A percentile compares a stretch with the other conserved stretches of the same genome.
Conservation (phyloP, 257 asterid genomes). For the Nicotiana benthamiana region DNA sequence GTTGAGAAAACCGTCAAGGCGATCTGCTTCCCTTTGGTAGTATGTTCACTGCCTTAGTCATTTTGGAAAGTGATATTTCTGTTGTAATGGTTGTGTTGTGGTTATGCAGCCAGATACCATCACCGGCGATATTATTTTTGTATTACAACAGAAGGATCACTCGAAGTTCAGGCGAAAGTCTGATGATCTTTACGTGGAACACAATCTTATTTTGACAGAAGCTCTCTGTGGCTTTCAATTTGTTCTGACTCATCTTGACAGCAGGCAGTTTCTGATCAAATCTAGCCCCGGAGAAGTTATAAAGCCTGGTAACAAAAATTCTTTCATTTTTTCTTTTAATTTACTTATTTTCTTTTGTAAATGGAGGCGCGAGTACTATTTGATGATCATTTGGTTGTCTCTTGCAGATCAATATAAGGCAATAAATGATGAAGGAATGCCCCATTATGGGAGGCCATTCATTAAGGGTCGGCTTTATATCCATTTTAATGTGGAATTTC, state of each 20-base stretch:
- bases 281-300: slow-evolving; percentile 27
- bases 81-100: background rate
- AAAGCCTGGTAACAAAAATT: slow-evolving; percentile 22
- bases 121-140: slow-evolving; percentile 16
- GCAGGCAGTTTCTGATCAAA: slow-evolving; percentile 25
- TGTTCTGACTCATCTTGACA: slow-evolving; percentile 30
- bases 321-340: too few relatives aligned
- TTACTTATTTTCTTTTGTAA: background rate
- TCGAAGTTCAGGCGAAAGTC: slow-evolving; percentile 24
- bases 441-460: slow-evolving; percentile 27
- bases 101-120: slow-evolving; percentile 35
- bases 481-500: slow-evolving; percentile 32
- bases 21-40: background rate
- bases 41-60: background rate
- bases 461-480: slow-evolving; percentile 25
- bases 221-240: slow-evolving; percentile 32
- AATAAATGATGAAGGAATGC: slow-evolving; percentile 40
- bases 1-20: background rate
- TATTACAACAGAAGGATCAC: slow-evolving; percentile 26
- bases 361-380: background rate
- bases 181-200: slow-evolving; percentile 27
- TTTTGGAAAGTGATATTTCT: background rate
- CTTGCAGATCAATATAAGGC: slow-evolving; percentile 33
- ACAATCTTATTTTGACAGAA: slow-evolving; percentile 23
- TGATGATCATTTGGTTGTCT: background rate